A percentile compares a stretch with the other conserved stretches of the same genome.
These are phyloP conservation scores for Colletotrichum sp. DNA, from an alignment of 2,329 filamentous ascomycete genomes.

Conservation along the genomic window DNA sequence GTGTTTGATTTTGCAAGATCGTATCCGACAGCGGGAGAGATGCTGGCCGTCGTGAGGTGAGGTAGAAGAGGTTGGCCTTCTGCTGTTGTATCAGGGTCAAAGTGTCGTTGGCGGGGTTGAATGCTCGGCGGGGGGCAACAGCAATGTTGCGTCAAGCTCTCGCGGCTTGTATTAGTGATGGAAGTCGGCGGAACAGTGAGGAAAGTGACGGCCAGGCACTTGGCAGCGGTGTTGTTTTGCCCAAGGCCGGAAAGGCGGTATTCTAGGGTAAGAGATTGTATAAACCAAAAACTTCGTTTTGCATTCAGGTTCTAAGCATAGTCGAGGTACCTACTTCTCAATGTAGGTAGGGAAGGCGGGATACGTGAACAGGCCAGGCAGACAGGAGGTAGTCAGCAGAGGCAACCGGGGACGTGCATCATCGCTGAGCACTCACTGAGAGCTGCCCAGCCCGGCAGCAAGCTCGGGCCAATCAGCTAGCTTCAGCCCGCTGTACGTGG, in stretches of 20 bases:
- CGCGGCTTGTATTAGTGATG: background rate
- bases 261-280: background rate
- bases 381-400: conserved; percentile 21
- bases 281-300: background rate
- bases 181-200: conserved; percentile 2
- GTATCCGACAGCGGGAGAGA: background rate
- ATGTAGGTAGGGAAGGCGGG: background rate
- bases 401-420: conserved; percentile 19
- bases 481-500: conserved; percentile 15
- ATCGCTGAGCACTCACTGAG: background rate
- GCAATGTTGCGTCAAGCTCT: conserved; percentile 4
- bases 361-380: conserved; percentile 11
- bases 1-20: background rate
- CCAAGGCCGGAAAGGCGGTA: background rate
- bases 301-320: background rate
- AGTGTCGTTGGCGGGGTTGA: conserved; percentile 10
- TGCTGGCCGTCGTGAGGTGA: too few relatives aligned
- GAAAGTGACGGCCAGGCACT: background rate
- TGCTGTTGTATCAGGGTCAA: background rate
- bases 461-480: conserved; percentile 25
- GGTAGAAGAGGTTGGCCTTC: background rate
- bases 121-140: conserved; percentile 4
- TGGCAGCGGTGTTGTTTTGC: background rate
- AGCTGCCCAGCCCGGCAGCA: background rate
- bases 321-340: background rate